Base-by-base conservation (phyloP, 306 rosid species). In the Fagus sylvatica region DNA sequence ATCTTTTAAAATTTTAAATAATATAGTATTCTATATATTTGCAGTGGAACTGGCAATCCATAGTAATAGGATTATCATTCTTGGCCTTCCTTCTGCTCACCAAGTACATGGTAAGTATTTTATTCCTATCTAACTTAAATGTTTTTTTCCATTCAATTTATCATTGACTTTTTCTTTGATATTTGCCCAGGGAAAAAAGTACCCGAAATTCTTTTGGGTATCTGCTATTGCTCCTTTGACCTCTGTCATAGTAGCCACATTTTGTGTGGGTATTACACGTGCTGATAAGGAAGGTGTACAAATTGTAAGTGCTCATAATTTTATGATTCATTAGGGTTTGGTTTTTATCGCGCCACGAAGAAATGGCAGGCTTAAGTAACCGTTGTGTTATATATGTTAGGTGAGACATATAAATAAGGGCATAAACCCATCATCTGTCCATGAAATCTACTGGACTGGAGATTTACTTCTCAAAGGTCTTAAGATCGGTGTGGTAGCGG, bases 41-140 rank as follows among this genome's bases (percentile, higher is more conserved):
- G 28, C 97, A 95, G 98, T 95, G 98, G 98, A 95, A 92, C 85
- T 92, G 93, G 97, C 70, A 86, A 80, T 92, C 98, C 17, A 85
- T 90, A 73, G 70, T 85, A 32, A 91, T 95, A 39, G 98, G 93
- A 64, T 4, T 83, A 28, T 40, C 95, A 72, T 90, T 89, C 82
- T 81, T 95, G 88, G 79, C 7, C 42, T 91, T 85, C 79, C 91
- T 95, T 82, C 87, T 92, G 10, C 0, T 74, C 46, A 28, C 93
- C n/a, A 95, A 91, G 69, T 79, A 88, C 64, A 85, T 92, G 12
- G 98, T 92, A 85, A 81, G 89, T 66, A 76, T 79, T 41, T 49
- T 75, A 41, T 53, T 36, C 6, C 37, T 51, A 39, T n/a, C n/a
- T n/a, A n/a, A n/a, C 2, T 30, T 78, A 75, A 5, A 6, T 69